Conservation (phyloP, 371 early-diverging fungal species). For the Circinella umbellata region DNA sequence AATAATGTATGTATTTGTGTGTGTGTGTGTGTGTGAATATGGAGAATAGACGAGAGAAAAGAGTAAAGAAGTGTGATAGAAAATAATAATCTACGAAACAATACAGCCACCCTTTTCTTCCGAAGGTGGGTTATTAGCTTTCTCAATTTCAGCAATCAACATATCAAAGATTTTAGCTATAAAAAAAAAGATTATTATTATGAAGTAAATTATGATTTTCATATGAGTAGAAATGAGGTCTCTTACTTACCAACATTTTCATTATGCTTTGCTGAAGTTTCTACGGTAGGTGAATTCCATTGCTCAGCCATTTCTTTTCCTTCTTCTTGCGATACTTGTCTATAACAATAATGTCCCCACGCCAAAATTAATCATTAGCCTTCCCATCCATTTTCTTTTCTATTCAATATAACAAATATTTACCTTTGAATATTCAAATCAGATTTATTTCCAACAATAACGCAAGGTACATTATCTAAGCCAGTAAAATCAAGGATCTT, state of each 20-base stretch:
- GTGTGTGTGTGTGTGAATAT: too few relatives aligned
- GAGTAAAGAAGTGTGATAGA: neutral
- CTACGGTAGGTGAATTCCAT: conserved; percentile 88
- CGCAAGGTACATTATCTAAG: conserved; percentile 87
- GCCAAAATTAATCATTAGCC: neutral
- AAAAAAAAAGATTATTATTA: neutral
- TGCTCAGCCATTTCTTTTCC: conserved; percentile 75
- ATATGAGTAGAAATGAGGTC: neutral
- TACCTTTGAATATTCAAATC: conserved; percentile 81
- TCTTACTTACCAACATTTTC: conserved; percentile 78
- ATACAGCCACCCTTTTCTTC: conserved; percentile 63
- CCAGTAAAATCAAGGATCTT: conserved; percentile 95
- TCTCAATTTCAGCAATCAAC: conserved; percentile 73
- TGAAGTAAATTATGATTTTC: neutral
- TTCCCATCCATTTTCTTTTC: neutral
- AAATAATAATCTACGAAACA: conserved; percentile 38
- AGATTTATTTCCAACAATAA: conserved; percentile 94
- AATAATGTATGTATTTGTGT: too few relatives aligned
- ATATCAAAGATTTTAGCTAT: conserved; percentile 71
- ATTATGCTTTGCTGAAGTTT: conserved; percentile 91
- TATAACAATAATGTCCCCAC: conserved; percentile 12
- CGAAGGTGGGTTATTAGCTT: conserved; percentile 62
- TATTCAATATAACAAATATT: neutral
- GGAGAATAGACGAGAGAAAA: too few relatives aligned
- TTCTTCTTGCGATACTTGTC: conserved; percentile 84